Conservation (phyloP, 495 filamentous ascomycete species). For the Ramalina intermedia region DNA sequence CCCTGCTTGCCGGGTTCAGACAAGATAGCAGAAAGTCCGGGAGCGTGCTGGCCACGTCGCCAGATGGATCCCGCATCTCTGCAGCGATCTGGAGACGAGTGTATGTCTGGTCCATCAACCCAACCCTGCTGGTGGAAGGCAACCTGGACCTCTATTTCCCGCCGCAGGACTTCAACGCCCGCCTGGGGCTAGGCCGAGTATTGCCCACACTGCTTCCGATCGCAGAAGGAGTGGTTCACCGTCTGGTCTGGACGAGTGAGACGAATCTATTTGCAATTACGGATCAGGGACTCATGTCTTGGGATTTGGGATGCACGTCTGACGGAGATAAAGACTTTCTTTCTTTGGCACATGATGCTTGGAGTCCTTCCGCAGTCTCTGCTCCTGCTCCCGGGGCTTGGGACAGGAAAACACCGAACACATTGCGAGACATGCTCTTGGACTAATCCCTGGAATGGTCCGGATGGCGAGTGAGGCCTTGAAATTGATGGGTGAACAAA, state of each 20-base stretch:
- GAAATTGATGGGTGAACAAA: too few species aligned
- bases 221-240: conserved; percentile 12
- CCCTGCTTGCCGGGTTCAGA: conserved; percentile 28
- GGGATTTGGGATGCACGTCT: conserved; percentile 19
- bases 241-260: conserved; percentile 26
- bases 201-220: conserved; percentile 8
- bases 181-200: conserved; percentile 10
- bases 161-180: conserved; percentile 9
- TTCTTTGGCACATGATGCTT: conserved; percentile 10
- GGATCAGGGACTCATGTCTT: conserved; percentile 30
- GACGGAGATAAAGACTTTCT: conserved; percentile 6
- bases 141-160: conserved; percentile 13
- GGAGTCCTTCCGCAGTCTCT: conserved; percentile 2
- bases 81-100: conserved; percentile 32
- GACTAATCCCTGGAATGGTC: too few species aligned
- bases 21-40: conserved; percentile 25
- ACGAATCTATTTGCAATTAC: conserved; percentile 30
- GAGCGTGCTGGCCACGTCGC: conserved; percentile 28
- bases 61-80: conserved; percentile 26
- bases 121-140: conserved; percentile 18
- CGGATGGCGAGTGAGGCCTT: too few species aligned
- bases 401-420: background rate
- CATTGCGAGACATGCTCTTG: background rate
- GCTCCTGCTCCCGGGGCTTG: background rate
- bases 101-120: conserved; percentile 32